Conservation (phyloP, 306 rosid genomes). For the Canavalia gladiata region DNA sequence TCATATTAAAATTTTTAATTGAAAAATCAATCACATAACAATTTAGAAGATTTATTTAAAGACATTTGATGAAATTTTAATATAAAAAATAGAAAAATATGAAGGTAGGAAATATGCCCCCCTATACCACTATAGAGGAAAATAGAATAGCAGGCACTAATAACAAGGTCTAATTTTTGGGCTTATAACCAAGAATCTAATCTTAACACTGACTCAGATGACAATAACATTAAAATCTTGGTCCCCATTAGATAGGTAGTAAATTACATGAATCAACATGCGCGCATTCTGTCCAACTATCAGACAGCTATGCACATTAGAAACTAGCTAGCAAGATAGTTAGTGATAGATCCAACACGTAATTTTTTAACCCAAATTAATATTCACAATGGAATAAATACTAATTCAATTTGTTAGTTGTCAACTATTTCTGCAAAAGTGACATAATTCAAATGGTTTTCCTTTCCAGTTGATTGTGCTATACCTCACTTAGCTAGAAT, state of each 20-base stretch:
- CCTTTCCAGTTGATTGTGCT: neutral
- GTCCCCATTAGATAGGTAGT: conserved; percentile 23
- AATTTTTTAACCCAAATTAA: conserved; percentile 17
- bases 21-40: too few relatives aligned
- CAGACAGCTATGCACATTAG: conserved; percentile 41
- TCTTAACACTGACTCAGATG: conserved; percentile 25
- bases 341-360: conserved; percentile 36
- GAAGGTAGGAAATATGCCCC: conserved; percentile 23
- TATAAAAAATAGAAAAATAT: neutral
- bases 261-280: conserved; percentile 7
- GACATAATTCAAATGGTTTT: conserved; percentile 14
- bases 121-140: conserved; percentile 23
- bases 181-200: conserved; percentile 28
- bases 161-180: conserved; percentile 22
- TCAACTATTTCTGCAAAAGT: conserved; percentile 15
- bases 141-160: neutral
- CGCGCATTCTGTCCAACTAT: conserved; percentile 25
- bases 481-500: neutral
- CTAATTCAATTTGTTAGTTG: conserved; percentile 22
- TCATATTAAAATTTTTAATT: too few relatives aligned
- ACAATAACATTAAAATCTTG: conserved; percentile 37
- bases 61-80: neutral
- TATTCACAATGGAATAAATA: conserved; percentile 25
- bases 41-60: too few relatives aligned
- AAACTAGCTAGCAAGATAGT: conserved; percentile 11